These are phyloP conservation scores for Trametes punicea DNA, from an alignment of 768 basidiomycete genomes.

Conservation along the genomic window DNA sequence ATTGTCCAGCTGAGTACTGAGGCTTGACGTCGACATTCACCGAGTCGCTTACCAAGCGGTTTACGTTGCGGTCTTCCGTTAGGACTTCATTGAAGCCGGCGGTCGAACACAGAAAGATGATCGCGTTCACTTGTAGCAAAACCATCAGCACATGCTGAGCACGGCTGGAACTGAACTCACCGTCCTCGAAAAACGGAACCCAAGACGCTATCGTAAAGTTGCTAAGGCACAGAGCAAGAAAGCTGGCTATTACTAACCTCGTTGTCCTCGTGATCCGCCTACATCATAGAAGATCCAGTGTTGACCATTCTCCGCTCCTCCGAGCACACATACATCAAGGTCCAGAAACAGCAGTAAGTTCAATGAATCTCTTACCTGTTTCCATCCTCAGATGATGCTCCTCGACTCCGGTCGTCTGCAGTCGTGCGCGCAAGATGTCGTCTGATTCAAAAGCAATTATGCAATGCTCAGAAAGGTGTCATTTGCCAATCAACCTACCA, in stretches of 20 bases:
- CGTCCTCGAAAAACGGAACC: constrained; percentile 70
- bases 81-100: constrained; percentile 64
- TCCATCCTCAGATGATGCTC: constrained; percentile 57
- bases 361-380: constrained; percentile 34
- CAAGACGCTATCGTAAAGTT: constrained; percentile 44
- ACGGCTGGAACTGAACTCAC: constrained; percentile 29
- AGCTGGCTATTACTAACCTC: constrained; percentile 38
- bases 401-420: constrained; percentile 63
- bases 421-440: constrained; percentile 61
- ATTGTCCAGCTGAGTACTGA: neutral
- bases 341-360: neutral
- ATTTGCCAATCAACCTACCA: constrained; percentile 33
- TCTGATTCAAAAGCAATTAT: constrained; percentile 31
- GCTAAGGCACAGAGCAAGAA: neutral
- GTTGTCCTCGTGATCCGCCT: constrained; percentile 54
- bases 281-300: constrained; percentile 69
- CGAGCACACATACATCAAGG: neutral
- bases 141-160: neutral
- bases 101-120: constrained; percentile 66
- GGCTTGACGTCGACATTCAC: neutral
- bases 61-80: constrained; percentile 53
- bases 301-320: constrained; percentile 31
- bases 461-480: neutral
- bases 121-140: constrained; percentile 48
- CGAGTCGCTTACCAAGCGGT: constrained; percentile 48